Base-by-base conservation (phyloP, 257 asterid genomes). In the Solanum chaucha region DNA sequence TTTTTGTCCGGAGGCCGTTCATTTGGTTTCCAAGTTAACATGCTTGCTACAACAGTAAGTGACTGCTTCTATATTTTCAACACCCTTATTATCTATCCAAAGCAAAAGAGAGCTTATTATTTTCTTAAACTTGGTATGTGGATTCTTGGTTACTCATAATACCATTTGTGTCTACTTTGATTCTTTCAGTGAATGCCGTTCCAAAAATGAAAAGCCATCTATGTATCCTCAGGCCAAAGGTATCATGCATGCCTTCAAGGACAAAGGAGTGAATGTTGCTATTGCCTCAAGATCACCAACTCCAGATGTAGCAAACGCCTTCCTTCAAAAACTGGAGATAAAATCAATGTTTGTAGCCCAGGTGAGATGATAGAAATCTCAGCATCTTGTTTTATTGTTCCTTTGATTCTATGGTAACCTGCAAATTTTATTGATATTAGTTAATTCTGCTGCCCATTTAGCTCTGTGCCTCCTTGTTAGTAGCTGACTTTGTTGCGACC, bases 311-410 rank as follows among this genome's bases (percentile, higher is more conserved):
- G 99, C 99, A 0, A 90, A 91, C 82, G 85, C 98, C 3, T 96
- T 95, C 88, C 92, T 95, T 86, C 91, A 95, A 10, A 95, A 94
- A 90, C 87, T 96, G 92, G 96, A 91, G 86, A 91, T 96, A 26
- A 93, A 94, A 90, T 91, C 99, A 58, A 88, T 92, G 94, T 96
- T 96, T 87, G 98, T 91, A 41, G 95, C 98, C 80, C 95, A 93
- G 98, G 99, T 96, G 88, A 83, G 89, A 83, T 83, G 46, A 9
- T 71, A 15, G 40, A 78, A 78, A 44, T 78, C 40, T 44, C 38
- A 26, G 26, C 65, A 78, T 78, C 84, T 44, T n/a, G 5, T 44
- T 78, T 44, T 5, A 78, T 78, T 10, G 24, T 9, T 78, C 14
- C 5, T 78, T 6, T 17, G 24, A 12, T 30, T 34, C 59, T 82